Percentiles rank a stretch among this genome's conserved stretches.
Conservation (phyloP, 805 yeast species). For the Metschnikowia anglica region DNA sequence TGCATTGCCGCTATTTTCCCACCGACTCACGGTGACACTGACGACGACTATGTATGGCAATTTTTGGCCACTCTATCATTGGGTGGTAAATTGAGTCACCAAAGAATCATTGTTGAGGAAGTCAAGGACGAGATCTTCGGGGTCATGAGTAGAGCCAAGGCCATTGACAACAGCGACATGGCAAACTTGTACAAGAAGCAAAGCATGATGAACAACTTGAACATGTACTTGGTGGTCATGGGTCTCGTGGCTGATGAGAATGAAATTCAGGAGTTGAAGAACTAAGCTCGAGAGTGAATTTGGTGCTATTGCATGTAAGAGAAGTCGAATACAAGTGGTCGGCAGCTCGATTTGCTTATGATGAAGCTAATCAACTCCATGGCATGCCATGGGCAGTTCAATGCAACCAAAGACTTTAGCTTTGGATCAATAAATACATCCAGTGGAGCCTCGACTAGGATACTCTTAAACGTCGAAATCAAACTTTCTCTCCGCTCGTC, state of each 20-base stretch:
- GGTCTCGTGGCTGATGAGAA: slow-evolving; percentile 90
- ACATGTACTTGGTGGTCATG: slow-evolving; percentile 92
- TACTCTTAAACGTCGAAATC: too few species aligned
- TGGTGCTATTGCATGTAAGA: background rate
- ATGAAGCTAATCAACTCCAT: too few species aligned
- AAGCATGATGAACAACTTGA: slow-evolving; percentile 73
- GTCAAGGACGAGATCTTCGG: slow-evolving; percentile 92
- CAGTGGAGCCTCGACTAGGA: too few species aligned
- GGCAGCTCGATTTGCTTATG: too few species aligned
- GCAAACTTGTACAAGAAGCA: slow-evolving; percentile 47
- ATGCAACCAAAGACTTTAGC: too few species aligned
- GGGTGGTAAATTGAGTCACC: slow-evolving; percentile 87
- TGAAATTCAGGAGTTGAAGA: slow-evolving; percentile 73
- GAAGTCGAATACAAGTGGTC: too few species aligned
- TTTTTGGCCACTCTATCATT: slow-evolving; percentile 90
- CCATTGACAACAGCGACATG: slow-evolving; percentile 49
- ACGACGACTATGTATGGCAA: slow-evolving; percentile 90
- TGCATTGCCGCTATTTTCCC: slow-evolving; percentile 81
- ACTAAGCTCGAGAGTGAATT: slow-evolving; percentile 9
- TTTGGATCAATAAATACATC: too few species aligned
- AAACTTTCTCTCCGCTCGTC: too few species aligned
- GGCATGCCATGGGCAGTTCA: too few species aligned
- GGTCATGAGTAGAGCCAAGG: slow-evolving; percentile 75
- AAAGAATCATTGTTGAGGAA: slow-evolving; percentile 90
- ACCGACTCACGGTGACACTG: slow-evolving; percentile 48